Base-by-base conservation (phyloP, 148 eudicot species). In the Heliamphora exappendiculata region DNA sequence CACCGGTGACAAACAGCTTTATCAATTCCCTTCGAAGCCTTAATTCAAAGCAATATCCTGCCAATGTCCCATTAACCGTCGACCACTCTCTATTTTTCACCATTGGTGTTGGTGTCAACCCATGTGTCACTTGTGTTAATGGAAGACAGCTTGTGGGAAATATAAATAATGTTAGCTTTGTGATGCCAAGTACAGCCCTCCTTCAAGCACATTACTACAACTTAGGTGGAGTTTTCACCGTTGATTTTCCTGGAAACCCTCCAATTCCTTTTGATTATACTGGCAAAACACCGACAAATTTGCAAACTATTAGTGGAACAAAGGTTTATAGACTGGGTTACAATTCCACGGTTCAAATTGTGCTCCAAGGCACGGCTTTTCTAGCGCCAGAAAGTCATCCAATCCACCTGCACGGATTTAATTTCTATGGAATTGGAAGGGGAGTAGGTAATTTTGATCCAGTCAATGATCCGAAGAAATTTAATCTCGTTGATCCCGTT, bases 331-430 rank as follows among this genome's bases (percentile, higher is more conserved):
- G 78, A 59, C 41, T 91, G 63, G 78, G 76, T 0, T 89, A 67
- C 65, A 88, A 91, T 78, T 80, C 89, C 0, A 85, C 88, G 6
- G 97, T 91, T 42, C 97, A 91, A 77, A 65, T 91, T 64, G 89
- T 89, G 50, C 50, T 89, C 5, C 97, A 91, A 75, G 97, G 87
- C 4, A 88, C 90, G 14, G 17, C 85, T 0, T 36, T 88, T 11
- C 64, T 89, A 36, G 88, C 91, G 11, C 93, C 91, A 0, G 97
- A 89, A 74, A 91, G 89, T 64, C 97, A 91, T 67, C 93, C 97
- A 2, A 74, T 76, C 8, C 97, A 91, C 64, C 75, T 91, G 22
- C 97, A 89, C 76, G 97, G 97, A 20, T 79, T 51, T 51, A 91
- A 91, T 74, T 91, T 91, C 85, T 91, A 57, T 53, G 88, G 77